Evolutionary conservation across 805 yeast genomes (phyloP), one percentile per base, ranked within the genome.

Genomic region (Yamadazyma kitorensis): DNA sequence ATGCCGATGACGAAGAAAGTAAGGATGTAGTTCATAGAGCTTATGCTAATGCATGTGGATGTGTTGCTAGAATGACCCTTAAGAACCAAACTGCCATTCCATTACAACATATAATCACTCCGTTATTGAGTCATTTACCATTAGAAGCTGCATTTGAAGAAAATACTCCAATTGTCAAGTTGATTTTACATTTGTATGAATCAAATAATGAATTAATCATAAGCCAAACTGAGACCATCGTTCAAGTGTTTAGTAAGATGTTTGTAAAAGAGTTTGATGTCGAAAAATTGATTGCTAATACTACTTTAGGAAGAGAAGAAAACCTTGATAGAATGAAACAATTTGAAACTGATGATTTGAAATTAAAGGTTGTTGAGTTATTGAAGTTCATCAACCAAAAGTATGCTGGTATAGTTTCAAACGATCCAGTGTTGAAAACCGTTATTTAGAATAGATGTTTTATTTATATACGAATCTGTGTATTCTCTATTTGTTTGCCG

Each of bases 1-100:
- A 51, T 32, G 45, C 44, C 34, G 53, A 56, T 33, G 84, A 78
- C 42, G 94, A 82, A 46, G 91, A 84, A 58, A 72, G 86, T 21
- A 75, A 74, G 52, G 95, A 87, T 45, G 82, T 78, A 40, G 76
- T 86, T 49, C 81, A 82, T 64, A 76, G 95, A 67, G 79, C 94
- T 5, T 78, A 77, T 48, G 96, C 98, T 40, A 93, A 93, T 60
- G 96, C 96, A 4, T 83, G 93, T 60, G 98, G 98, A 27, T 93
- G 98, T 74, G 95, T 89, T 38, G 89, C 96, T 12, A 80, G 98
- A 64, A 73, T 93, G 85, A 76, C 85, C 10, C 67, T 86, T 58
- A 81, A 82, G 55, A 75, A 84, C 57, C 79, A 77, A 50, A 64
- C 62, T 24, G 74, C 82, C 23, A 79, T 89, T 47, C 97, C 97